Evolutionary conservation across 2,329 filamentous ascomycete species (phyloP).

Genomic region (Colletotrichum euphorbiae): DNA sequence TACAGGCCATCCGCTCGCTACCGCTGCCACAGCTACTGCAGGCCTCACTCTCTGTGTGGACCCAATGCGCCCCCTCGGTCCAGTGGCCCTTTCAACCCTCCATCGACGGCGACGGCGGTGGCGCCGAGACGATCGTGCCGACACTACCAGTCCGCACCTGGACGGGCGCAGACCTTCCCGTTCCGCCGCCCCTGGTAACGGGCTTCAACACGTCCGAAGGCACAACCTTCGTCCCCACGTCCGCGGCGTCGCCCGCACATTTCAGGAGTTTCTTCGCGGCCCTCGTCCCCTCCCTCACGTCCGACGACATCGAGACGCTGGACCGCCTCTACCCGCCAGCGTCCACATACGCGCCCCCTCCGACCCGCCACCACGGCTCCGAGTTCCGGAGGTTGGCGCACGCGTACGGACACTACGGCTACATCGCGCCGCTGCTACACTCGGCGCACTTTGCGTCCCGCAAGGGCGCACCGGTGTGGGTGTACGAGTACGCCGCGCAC

Average conservation of each 20-base stretch:
- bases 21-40: slow-evolving; percentile 51
- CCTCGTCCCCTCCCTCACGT: slow-evolving; percentile 68
- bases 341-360: slow-evolving; percentile 40
- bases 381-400: slow-evolving; percentile 70
- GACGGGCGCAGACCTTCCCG: slow-evolving; percentile 63
- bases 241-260: slow-evolving; percentile 54
- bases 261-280: slow-evolving; percentile 67
- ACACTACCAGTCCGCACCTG: slow-evolving; percentile 70
- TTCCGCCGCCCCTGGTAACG: slow-evolving; percentile 69
- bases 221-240: slow-evolving; percentile 68
- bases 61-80: slow-evolving; percentile 55
- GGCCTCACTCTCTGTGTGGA: slow-evolving; percentile 59
- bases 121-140: slow-evolving; percentile 59
- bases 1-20: slow-evolving; percentile 61
- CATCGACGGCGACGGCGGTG: slow-evolving; percentile 64
- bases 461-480: slow-evolving; percentile 53
- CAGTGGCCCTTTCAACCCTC: slow-evolving; percentile 77
- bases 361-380: slow-evolving; percentile 52
- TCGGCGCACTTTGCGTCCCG: slow-evolving; percentile 61
- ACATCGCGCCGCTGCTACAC: slow-evolving; percentile 72
- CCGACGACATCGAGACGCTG: slow-evolving; percentile 64
- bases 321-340: slow-evolving; percentile 69
- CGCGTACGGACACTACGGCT: slow-evolving; percentile 73
- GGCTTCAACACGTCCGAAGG: slow-evolving; percentile 80
- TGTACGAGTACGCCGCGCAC: slow-evolving; percentile 71